Evolutionary conservation across 2,329 filamentous ascomycete species (phyloP).

Genomic region (Fusarium pseudograminearum): DNA sequence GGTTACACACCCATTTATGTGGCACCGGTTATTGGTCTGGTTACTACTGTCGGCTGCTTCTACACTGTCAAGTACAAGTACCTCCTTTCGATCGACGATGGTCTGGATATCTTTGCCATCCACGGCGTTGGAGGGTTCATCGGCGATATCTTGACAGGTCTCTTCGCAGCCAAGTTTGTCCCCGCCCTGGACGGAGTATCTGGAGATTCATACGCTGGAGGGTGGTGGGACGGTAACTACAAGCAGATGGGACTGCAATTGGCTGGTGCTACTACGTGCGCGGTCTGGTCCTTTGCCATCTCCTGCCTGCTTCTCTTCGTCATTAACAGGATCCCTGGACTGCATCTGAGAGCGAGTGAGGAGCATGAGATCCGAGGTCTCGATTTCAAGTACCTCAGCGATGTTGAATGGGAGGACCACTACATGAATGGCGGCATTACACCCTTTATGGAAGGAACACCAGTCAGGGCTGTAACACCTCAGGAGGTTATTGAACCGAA

Average conservation of each 20-base stretch:
- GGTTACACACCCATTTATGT: constrained; percentile 66
- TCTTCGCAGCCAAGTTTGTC: constrained; percentile 65
- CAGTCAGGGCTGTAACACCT: constrained; percentile 15
- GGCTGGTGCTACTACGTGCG: constrained; percentile 67
- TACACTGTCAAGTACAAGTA: constrained; percentile 63
- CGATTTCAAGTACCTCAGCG: constrained; percentile 54
- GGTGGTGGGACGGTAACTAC: constrained; percentile 64
- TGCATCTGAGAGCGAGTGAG: constrained; percentile 66
- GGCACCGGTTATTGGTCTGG: constrained; percentile 63
- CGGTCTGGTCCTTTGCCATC: constrained; percentile 66
- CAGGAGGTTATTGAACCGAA: constrained; percentile 8
- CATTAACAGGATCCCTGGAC: constrained; percentile 68
- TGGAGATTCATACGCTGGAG: constrained; percentile 57
- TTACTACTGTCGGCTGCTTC: constrained; percentile 62
- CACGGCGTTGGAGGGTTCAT: constrained; percentile 71
- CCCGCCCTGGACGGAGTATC: constrained; percentile 64
- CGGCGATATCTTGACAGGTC: constrained; percentile 67
- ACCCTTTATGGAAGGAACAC: constrained; percentile 35
- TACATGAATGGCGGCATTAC: constrained; percentile 33
- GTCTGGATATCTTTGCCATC: constrained; percentile 70
- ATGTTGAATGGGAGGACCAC: constrained; percentile 45
- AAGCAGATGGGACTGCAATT: constrained; percentile 69
- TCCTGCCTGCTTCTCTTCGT: constrained; percentile 65
- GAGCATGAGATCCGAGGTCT: constrained; percentile 67
- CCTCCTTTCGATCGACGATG: constrained; percentile 66